Evolutionary conservation across 2,329 filamentous ascomycete genomes (phyloP).

Genomic region (Diaporthe citriasiana): DNA sequence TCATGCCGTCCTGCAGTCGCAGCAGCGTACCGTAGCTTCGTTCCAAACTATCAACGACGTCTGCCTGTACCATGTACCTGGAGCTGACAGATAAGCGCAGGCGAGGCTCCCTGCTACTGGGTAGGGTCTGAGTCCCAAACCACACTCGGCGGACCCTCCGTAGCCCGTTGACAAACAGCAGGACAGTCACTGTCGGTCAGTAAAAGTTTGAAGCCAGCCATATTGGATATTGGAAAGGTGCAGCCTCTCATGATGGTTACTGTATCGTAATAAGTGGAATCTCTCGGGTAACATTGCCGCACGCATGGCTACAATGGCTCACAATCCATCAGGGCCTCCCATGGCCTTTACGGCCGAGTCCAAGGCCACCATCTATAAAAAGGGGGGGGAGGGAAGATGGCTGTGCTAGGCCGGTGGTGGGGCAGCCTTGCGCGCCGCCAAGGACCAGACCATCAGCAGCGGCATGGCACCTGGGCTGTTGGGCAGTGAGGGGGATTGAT

Average conservation of each 20-base stretch:
- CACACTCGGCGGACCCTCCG: neutral
- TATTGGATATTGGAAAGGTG: neutral
- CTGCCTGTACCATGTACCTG: neutral
- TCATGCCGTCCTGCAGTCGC: neutral
- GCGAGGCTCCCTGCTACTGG: neutral
- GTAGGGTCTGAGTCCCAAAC: neutral
- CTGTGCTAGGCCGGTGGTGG: conserved; percentile 29
- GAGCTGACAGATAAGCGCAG: neutral
- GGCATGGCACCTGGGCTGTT: neutral
- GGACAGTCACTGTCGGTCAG: neutral
- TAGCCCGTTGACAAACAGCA: neutral
- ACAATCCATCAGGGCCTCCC: conserved; percentile 17
- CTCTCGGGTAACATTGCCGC: conserved; percentile 19
- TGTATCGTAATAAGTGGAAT: neutral
- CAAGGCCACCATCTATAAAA: conserved; percentile 27
- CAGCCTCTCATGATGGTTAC: conserved; percentile 9
- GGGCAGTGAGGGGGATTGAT: conserved; percentile 6
- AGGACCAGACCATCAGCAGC: conserved; percentile 24
- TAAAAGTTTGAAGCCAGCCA: neutral
- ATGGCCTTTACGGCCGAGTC: conserved; percentile 21
- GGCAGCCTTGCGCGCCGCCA: conserved; percentile 23
- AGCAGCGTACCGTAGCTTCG: neutral
- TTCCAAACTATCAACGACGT: neutral
- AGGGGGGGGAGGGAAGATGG: conserved; percentile 24
- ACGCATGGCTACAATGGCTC: neutral